Percentiles rank a stretch among this genome's conserved stretches.
These are phyloP conservation scores for Penicillium desertorum DNA, from an alignment of 495 filamentous ascomycete species.

Conservation along the genomic window DNA sequence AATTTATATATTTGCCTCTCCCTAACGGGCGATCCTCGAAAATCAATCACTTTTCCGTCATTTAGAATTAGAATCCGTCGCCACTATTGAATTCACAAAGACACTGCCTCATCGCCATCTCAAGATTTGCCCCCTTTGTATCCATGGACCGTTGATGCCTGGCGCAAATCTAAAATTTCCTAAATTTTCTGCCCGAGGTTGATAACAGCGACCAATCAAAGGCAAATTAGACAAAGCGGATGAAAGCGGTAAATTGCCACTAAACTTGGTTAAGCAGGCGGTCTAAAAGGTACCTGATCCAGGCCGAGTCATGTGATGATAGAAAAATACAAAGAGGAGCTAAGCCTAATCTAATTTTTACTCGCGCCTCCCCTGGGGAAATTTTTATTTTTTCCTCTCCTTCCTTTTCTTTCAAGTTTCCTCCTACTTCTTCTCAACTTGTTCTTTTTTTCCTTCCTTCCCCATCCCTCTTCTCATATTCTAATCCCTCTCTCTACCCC, in stretches of 20 bases:
- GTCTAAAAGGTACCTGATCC: neutral
- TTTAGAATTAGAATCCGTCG: neutral
- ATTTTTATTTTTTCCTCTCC: constrained; percentile 27
- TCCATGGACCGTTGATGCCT: neutral
- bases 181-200: constrained; percentile 2
- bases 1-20: no score
- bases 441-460: constrained; percentile 12
- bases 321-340: constrained; percentile 12
- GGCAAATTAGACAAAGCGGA: neutral
- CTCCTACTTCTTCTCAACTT: neutral
- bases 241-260: neutral
- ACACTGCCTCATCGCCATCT: neutral
- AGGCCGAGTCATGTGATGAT: constrained; percentile 16
- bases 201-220: neutral
- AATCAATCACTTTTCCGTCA: neutral
- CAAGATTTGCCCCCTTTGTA: constrained; percentile 5
- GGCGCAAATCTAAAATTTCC: neutral
- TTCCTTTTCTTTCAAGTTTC: constrained; percentile 17
- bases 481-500: constrained; percentile 29
- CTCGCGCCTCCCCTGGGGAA: constrained; percentile 27
- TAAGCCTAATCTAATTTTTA: constrained; percentile 23
- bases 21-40: no score
- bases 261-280: constrained; percentile 4
- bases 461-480: constrained; percentile 18
- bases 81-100: neutral